Evolutionary conservation across 768 basidiomycete genomes (phyloP), one percentile per base, ranked within the genome.

Genomic region (Gloeopeniophorella convolvens): DNA sequence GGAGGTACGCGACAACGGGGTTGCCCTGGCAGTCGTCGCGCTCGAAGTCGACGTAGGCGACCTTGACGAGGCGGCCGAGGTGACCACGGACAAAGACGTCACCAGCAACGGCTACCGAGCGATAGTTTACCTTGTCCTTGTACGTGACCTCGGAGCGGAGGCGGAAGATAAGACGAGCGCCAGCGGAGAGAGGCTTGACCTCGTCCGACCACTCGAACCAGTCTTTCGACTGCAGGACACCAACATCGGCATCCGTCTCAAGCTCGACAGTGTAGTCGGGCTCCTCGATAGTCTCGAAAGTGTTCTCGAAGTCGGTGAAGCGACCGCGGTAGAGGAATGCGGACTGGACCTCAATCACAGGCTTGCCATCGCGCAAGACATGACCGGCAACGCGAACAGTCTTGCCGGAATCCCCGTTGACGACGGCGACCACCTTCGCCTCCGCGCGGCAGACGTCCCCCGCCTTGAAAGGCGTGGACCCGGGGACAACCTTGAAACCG

Each of bases 121-220:
- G 79, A 72, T 82, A 94, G 32, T 85, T 82, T 3, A 82, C 75
- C 70, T 88, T 91, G 72, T 93, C 88, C 71, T 90, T 90, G 83
- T 91, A 98, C 15, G 83, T 80, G 31, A 92, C 82, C 59, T 86
- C 82, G 3, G 92, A 91, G 60, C 82, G 80, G 55, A 87, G 74
- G 55, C 88, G 87, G 89, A 98, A 96, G 56, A 92, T 81, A 42
- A 99, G 82, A 1, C 79, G 78, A 30, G 85, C 85, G 20, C 94
- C 93, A 7, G 85, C 78, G 35, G 79, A 70, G 42, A 94, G 81
- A 21, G 91, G 85, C 48, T 77, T 76, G 5, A 80, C 72, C 36
- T 89, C 82, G 61, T 95, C 85, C 44, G 87, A 83, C 95, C 94
- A 98, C 42, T 85, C 82, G 69, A 98, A 93, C 96, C 96, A 99